Percentiles rank a stretch among this genome's conserved stretches.
phyloP scores from a whole-genome alignment of 768 basidiomycete genomes.

The Lepiota brunneoincarnata region DNA sequence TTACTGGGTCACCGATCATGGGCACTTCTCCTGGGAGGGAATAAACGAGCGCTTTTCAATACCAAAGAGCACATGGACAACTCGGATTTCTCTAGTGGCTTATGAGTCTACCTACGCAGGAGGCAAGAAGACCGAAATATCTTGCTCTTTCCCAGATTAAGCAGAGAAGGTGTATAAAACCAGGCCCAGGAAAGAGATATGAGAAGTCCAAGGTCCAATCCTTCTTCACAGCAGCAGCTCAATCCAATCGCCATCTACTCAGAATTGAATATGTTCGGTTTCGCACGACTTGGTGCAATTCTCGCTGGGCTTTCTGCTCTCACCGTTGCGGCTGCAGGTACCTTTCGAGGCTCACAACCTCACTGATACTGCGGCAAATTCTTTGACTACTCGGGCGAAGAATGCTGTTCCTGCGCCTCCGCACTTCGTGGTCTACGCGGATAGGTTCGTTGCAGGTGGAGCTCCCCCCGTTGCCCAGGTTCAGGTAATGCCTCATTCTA shows the following conservation, averaged over 20 bases:
- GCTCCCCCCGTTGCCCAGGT: slow-evolving; percentile 1
- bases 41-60: too few relatives aligned
- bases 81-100: neutral
- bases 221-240: neutral
- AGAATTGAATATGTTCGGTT: slow-evolving; percentile 1
- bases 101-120: neutral
- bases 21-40: too few relatives aligned
- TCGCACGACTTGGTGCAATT: slow-evolving; percentile 2
- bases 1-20: neutral
- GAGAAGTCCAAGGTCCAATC: neutral
- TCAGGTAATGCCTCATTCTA: neutral
- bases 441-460: slow-evolving; percentile 11
- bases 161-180: slow-evolving; percentile 2
- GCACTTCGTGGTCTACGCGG: slow-evolving; percentile 29
- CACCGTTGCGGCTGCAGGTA: neutral
- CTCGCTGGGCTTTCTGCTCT: slow-evolving; percentile 5
- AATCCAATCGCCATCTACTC: neutral
- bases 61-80: neutral
- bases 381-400: slow-evolving; percentile 11
- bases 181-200: neutral
- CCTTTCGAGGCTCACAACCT: slow-evolving; percentile 9
- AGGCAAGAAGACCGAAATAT: neutral
- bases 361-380: slow-evolving; percentile 11
- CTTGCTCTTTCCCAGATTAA: neutral
- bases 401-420: slow-evolving; percentile 27